Conservation (phyloP, 139 green algal species). For the Tetraselmis striata region DNA sequence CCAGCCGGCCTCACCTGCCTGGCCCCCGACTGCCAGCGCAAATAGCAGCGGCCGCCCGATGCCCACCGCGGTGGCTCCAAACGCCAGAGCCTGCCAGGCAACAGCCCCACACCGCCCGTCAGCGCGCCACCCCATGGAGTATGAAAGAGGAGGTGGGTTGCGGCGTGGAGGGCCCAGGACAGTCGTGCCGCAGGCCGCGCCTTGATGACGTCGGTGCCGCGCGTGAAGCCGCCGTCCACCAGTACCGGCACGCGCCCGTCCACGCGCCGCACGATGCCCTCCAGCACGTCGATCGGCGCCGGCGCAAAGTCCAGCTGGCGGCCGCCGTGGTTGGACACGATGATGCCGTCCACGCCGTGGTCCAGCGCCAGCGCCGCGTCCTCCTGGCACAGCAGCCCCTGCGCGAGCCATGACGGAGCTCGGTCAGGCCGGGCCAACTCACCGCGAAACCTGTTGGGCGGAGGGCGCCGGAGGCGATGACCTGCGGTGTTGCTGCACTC, state of each 20-base stretch:
- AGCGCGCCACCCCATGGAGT: not conserved
- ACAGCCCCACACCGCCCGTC: not conserved
- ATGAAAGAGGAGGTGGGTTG: not conserved
- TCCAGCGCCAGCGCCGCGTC: constrained; percentile 68
- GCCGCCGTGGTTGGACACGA: constrained; percentile 81
- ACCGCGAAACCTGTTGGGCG: no score
- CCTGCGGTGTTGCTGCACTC: no score
- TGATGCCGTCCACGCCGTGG: constrained; percentile 69
- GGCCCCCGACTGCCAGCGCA: constrained; percentile 70
- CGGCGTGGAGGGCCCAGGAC: no score
- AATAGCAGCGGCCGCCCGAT: constrained; percentile 88
- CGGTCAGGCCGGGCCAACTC: no score
- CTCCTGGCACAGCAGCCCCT: constrained; percentile 69
- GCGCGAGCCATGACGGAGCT: no score
- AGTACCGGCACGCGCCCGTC: constrained; percentile 64
- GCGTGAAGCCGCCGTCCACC: constrained; percentile 77
- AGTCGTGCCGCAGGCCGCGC: no score
- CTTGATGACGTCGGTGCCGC: constrained; percentile 91
- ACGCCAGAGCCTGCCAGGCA: constrained; percentile 55
- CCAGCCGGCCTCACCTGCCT: constrained; percentile 54
- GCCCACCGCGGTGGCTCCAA: constrained; percentile 81
- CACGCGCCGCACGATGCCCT: constrained; percentile 55
- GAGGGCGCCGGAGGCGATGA: no score
- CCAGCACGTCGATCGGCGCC: constrained; percentile 66
- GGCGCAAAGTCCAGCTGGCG: constrained; percentile 84